A percentile compares a stretch with the other conserved stretches of the same genome.
Evolutionary conservation across 805 yeast genomes (phyloP).

Genomic region (Diddensiella caesifluorescens): DNA sequence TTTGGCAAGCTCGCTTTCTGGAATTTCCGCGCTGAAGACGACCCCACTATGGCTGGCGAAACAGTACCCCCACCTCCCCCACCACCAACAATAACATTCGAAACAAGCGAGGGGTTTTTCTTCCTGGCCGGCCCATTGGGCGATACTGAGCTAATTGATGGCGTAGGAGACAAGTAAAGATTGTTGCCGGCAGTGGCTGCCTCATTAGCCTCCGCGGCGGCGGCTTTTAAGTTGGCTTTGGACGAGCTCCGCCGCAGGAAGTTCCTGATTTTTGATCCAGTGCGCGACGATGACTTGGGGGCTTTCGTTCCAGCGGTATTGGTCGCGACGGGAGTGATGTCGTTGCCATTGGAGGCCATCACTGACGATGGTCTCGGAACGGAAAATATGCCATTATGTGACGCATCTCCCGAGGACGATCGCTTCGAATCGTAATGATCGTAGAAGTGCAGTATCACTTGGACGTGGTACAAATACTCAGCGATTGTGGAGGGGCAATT

Average conservation of each 20-base stretch:
- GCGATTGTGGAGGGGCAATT: not conserved
- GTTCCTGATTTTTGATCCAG: not conserved
- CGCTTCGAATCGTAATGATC: slow-evolving; percentile 9
- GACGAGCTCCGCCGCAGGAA: slow-evolving; percentile 2
- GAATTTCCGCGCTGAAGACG: not conserved
- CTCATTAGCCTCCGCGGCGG: not conserved
- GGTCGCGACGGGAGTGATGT: slow-evolving; percentile 1
- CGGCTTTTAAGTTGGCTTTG: not conserved
- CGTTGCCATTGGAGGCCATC: too few relatives aligned
- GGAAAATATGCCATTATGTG: not conserved
- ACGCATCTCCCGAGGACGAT: not conserved
- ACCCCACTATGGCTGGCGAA: not conserved
- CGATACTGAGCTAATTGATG: not conserved
- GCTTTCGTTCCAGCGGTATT: not conserved
- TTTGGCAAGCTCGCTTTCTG: slow-evolving; percentile 8
- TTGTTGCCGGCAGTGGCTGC: not conserved
- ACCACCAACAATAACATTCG: too few relatives aligned
- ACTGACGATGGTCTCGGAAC: not conserved
- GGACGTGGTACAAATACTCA: slow-evolving; percentile 8
- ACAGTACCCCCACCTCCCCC: too few relatives aligned
- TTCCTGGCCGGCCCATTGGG: slow-evolving; percentile 2
- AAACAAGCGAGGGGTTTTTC: not conserved
- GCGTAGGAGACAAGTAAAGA: not conserved
- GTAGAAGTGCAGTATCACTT: slow-evolving; percentile 12
- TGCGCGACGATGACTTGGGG: not conserved